Conservation (phyloP, 2,329 filamentous ascomycete species). For the Aspergillus niger region DNA sequence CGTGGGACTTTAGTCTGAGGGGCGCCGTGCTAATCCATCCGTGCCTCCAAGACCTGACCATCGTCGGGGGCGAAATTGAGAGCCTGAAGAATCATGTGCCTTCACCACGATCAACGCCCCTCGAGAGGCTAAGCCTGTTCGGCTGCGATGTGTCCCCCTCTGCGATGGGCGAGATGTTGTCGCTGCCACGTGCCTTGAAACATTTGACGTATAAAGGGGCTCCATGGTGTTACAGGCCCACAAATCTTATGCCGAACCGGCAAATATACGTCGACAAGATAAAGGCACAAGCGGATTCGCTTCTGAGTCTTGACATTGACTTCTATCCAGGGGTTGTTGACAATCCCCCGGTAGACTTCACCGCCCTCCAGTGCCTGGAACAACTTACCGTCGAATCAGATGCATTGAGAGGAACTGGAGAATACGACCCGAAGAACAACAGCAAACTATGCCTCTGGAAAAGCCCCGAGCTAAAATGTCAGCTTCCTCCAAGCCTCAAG, state of each 20-base stretch:
- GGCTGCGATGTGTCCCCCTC: neutral
- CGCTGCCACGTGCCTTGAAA: neutral
- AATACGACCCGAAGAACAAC: neutral
- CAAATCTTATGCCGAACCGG: neutral
- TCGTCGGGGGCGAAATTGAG: neutral
- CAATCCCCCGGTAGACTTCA: constrained; percentile 2
- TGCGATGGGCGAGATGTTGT: neutral
- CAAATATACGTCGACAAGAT: neutral
- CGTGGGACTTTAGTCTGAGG: constrained; percentile 1
- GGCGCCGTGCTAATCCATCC: constrained; percentile 8
- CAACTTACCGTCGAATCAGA: constrained; percentile 8
- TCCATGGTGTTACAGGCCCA: neutral
- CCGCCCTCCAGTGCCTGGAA: neutral
- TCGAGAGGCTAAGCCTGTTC: neutral
- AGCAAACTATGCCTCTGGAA: neutral
- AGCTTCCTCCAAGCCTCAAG: constrained; percentile 1
- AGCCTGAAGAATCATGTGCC: neutral
- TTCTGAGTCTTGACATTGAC: constrained; percentile 4
- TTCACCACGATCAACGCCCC: neutral
- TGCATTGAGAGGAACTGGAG: neutral
- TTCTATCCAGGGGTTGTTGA: neutral
- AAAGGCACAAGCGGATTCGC: neutral
- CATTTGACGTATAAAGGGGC: neutral
- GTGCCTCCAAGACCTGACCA: constrained; percentile 1
- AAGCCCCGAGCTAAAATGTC: neutral